Conservation (phyloP, 257 asterid genomes). For the Solanum sitiens region DNA sequence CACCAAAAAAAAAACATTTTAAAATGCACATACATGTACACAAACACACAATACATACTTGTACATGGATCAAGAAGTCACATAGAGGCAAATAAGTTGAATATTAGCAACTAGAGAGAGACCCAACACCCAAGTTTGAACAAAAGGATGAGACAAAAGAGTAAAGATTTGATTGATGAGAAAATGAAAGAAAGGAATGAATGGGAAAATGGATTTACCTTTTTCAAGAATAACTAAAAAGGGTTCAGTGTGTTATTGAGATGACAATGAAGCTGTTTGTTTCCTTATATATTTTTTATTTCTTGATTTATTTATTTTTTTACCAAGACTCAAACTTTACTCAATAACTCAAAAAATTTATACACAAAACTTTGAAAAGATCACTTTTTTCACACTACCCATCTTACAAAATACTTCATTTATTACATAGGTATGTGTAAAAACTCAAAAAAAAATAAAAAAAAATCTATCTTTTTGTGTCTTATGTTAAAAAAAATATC, state of each 20-base stretch:
- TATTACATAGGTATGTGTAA: neutral
- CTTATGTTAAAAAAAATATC: neutral
- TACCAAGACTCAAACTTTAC: neutral
- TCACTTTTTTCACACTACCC: neutral
- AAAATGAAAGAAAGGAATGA: neutral
- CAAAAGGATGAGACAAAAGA: slow-evolving; percentile 1
- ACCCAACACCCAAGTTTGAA: neutral
- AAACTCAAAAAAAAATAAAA: neutral
- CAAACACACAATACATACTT: neutral
- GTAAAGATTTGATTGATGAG: slow-evolving; percentile 8
- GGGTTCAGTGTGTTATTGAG: neutral
- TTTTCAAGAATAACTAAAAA: slow-evolving; percentile 10
- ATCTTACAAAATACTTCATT: neutral
- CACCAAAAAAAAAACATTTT: neutral
- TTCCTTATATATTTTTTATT: neutral
- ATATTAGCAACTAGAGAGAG: neutral
- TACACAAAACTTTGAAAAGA: neutral
- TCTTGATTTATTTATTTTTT: neutral
- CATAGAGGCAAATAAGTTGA: neutral
- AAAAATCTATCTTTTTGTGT: neutral
- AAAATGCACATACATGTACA: neutral
- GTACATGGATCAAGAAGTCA: neutral
- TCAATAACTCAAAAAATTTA: neutral
- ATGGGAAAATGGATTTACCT: neutral
- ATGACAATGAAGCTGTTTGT: slow-evolving; percentile 1